Percentiles rank a stretch among this genome's conserved stretches.
phyloP scores from a whole-genome alignment of 106 monocot species.

The Allium cepa region DNA sequence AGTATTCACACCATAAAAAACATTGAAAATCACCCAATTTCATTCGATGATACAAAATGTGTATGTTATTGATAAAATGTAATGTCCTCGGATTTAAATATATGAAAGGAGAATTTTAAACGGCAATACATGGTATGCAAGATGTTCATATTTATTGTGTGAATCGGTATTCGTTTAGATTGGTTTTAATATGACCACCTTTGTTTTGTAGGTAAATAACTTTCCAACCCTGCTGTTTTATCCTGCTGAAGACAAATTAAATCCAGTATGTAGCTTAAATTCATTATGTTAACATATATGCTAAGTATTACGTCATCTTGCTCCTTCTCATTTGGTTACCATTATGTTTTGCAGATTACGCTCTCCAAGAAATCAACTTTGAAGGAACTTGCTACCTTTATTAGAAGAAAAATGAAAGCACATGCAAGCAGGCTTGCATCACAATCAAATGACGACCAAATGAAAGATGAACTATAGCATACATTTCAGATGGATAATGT shows the following conservation, averaged over 20 bases:
- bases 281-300: slow-evolving; percentile 3
- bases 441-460: slow-evolving; percentile 5
- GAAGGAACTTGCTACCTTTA: slow-evolving; percentile 51
- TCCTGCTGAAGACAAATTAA: slow-evolving; percentile 65
- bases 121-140: too few relatives aligned
- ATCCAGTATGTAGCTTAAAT: slow-evolving; percentile 46
- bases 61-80: neutral
- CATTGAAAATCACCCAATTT: neutral
- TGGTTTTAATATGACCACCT: too few relatives aligned
- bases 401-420: slow-evolving; percentile 32
- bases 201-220: slow-evolving; percentile 45
- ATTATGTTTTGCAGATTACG: slow-evolving; percentile 41
- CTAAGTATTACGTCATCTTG: neutral
- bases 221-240: slow-evolving; percentile 82
- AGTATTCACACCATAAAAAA: neutral
- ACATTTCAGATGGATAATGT: too few relatives aligned
- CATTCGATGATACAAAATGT: neutral
- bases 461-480: slow-evolving; percentile 41
- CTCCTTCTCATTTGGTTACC: neutral
- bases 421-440: neutral
- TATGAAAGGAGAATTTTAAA: too few relatives aligned
- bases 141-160: too few relatives aligned
- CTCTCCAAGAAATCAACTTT: slow-evolving; percentile 83
- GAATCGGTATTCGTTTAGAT: too few relatives aligned
- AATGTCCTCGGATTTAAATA: too few relatives aligned